Evolutionary conservation across 352 stramenopile species (phyloP), one percentile per base, ranked within the genome.

Genomic region (Pythium coloratum): DNA sequence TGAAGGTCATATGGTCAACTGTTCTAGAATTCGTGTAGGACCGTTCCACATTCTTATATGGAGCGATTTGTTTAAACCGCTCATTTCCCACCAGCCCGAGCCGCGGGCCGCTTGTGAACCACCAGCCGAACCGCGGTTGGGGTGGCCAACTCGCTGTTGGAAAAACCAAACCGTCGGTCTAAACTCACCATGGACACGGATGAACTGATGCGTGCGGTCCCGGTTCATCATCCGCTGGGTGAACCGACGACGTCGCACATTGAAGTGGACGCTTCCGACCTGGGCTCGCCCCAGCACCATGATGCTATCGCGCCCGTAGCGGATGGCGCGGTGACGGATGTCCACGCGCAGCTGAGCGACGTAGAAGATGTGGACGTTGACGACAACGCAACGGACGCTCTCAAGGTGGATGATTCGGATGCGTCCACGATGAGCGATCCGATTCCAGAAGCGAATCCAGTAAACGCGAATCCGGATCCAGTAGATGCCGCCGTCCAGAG

Each of bases 131-230:
- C 65, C 65, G 65, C 59, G 58, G 65, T 66, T 61, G 64, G 36
- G 33, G 33, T 51, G n/a, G 16, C 51, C 20, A 12, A 13, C 4
- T 32, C 1, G 14, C 36, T 42, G 56, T 64, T 36, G 38, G 6
- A 55, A 55, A 49, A 40, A 42, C 50, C 55, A 61, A 47, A 64
- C 46, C 64, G 46, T 53, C 18, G 62, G 54, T 64, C 47, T 59
- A 59, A 44, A 54, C 42, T 60, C 32, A 20, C 50, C 33, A 70
- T 70, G 64, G 64, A 66, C 20, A 63, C 58, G 50, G 57, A 71
- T 18, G 66, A 67, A 38, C 57, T 71, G 66, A 71, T 71, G 66
- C 58, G 34, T 57, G 54, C 66, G 66, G 66, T 71, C 59, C 66
- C 66, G 64, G 64, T 71, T 57, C 24, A 57, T 57, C 24, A 57